Evolutionary conservation across 164 flowering plant genomes (phyloP).

Genomic region (Stephania cephalantha): DNA sequence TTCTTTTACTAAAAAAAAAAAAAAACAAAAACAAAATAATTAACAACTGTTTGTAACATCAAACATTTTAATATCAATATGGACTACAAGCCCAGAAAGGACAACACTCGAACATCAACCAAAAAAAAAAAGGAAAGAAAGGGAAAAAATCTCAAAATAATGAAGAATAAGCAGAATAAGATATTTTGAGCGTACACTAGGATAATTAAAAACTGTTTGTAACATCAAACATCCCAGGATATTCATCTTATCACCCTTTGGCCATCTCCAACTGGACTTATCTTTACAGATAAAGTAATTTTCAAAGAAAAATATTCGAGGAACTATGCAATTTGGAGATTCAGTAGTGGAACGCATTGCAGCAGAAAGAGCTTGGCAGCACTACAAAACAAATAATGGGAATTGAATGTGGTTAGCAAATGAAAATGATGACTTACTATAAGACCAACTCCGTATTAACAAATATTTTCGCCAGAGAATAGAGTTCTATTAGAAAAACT

Average conservation of each 20-base stretch:
- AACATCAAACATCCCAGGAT: constrained; percentile 80
- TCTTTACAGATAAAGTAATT: constrained; percentile 51
- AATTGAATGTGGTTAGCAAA: constrained; percentile 3
- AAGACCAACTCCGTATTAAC: not conserved
- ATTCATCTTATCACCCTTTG: constrained; percentile 55
- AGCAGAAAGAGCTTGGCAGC: constrained; percentile 68
- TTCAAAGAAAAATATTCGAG: constrained; percentile 71
- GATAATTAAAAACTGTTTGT: constrained; percentile 62
- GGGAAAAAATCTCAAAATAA: not conserved
- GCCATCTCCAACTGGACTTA: constrained; percentile 68
- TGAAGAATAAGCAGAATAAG: constrained; percentile 3
- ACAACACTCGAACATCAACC: not conserved
- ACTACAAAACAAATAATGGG: constrained; percentile 39
- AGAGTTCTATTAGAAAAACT: not conserved
- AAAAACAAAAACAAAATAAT: constrained; percentile 26
- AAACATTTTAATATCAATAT: constrained; percentile 28
- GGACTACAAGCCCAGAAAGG: not conserved
- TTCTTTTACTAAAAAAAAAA: not conserved
- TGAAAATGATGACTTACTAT: not conserved
- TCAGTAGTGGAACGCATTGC: constrained; percentile 54
- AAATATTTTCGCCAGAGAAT: not conserved
- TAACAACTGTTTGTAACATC: constrained; percentile 74
- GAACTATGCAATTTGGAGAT: constrained; percentile 53
- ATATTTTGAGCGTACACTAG: constrained; percentile 45
- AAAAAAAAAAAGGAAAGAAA: not conserved